A percentile compares a stretch with the other conserved stretches of the same genome.
phyloP scores from a whole-genome alignment of 2,329 filamentous ascomycete species.

The Tolypocladium paradoxum region DNA sequence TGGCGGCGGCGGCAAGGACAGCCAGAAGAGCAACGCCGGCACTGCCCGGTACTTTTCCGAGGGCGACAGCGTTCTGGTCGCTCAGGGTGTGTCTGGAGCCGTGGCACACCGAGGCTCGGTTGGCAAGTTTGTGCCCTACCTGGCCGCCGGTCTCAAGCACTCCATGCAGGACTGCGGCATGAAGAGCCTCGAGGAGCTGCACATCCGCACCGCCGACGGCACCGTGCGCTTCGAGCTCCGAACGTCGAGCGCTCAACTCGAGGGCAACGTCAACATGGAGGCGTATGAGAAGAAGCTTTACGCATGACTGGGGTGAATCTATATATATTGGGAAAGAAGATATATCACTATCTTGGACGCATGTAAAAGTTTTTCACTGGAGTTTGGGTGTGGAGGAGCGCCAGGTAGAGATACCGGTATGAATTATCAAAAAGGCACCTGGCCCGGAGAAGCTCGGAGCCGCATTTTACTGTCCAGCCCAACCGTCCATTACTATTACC shows the following conservation, averaged over 20 bases:
- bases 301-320: conserved; percentile 43
- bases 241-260: conserved; percentile 87
- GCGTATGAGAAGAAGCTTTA: conserved; percentile 99
- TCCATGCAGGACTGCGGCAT: conserved; percentile 92
- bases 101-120: conserved; percentile 76
- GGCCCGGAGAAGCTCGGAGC: neutral
- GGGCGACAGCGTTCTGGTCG: conserved; percentile 86
- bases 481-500: neutral
- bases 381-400: conserved; percentile 6
- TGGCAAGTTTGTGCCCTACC: conserved; percentile 91
- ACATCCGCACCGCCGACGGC: conserved; percentile 62
- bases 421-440: neutral
- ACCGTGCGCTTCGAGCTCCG: conserved; percentile 85
- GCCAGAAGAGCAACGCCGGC: conserved; percentile 78
- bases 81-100: conserved; percentile 86
- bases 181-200: conserved; percentile 67
- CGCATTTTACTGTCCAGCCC: neutral
- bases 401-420: conserved; percentile 1
- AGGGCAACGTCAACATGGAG: conserved; percentile 97
- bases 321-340: neutral
- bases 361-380: conserved; percentile 1
- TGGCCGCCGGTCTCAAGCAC: conserved; percentile 92
- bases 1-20: conserved; percentile 59
- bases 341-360: neutral
- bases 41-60: conserved; percentile 98